Conservation (phyloP, 78 protist genomes). For the Parvularia atlantis region DNA sequence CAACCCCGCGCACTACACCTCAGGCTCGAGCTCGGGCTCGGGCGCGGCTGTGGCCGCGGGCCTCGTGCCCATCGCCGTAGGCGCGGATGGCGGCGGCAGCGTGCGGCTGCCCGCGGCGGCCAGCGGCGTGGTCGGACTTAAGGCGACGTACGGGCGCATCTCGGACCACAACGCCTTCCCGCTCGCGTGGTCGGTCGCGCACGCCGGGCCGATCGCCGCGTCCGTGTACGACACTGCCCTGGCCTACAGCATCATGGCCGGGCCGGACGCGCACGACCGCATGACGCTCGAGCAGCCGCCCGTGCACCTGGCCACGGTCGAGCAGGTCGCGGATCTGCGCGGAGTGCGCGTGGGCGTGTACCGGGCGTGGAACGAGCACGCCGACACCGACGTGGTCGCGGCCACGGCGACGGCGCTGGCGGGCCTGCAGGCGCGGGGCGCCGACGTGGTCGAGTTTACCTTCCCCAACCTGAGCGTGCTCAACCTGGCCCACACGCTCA, state of each 20-base stretch:
- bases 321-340: not conserved
- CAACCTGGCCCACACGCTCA: not conserved
- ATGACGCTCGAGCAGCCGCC: not conserved
- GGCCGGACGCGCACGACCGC: not conserved
- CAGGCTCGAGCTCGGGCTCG: conserved; percentile 52
- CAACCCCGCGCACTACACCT: conserved; percentile 39
- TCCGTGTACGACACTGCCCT: conserved; percentile 7
- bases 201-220: conserved; percentile 42
- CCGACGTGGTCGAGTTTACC: not conserved
- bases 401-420: not conserved
- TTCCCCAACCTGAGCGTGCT: not conserved
- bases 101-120: conserved; percentile 45
- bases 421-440: not conserved
- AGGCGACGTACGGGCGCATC: not conserved
- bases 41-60: conserved; percentile 41
- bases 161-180: conserved; percentile 25
- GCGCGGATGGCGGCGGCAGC: conserved; percentile 55
- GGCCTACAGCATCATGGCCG: not conserved
- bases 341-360: not conserved
- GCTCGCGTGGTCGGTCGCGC: conserved; percentile 42
- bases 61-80: conserved; percentile 25
- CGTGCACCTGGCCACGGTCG: not conserved
- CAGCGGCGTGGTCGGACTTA: conserved; percentile 45
- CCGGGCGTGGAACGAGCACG: not conserved
- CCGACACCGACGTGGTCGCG: not conserved